phyloP scores from a whole-genome alignment of 2,329 filamentous ascomycete genomes.

The Xylaria arbuscula region DNA sequence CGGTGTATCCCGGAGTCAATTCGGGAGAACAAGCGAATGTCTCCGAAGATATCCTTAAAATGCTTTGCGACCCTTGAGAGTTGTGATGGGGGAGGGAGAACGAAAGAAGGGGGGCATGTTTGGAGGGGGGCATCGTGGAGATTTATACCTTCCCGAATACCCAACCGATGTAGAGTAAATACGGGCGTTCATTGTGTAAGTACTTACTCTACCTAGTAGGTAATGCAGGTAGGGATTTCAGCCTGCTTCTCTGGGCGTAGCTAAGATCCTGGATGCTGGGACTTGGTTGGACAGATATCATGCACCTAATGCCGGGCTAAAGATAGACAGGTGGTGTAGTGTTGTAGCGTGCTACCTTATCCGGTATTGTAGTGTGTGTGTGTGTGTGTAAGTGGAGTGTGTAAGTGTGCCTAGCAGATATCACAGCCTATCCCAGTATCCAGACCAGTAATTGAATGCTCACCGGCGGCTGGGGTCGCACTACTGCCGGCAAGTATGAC shows the following conservation, averaged over 20 bases:
- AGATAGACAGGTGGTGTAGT: background rate
- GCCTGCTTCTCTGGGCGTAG: conserved; percentile 35
- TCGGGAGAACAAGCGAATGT: conserved; percentile 57
- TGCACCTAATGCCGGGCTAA: conserved; percentile 9
- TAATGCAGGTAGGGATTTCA: conserved; percentile 7
- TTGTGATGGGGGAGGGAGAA: conserved; percentile 66
- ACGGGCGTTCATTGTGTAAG: background rate
- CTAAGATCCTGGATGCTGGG: conserved; percentile 17
- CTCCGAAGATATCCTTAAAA: conserved; percentile 63
- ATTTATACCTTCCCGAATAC: conserved; percentile 50
- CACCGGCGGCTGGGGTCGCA: conserved; percentile 33
- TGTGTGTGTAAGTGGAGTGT: too few species aligned
- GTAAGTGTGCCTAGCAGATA: background rate
- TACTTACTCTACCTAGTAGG: background rate
- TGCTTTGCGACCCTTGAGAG: conserved; percentile 69
- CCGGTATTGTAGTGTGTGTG: too few species aligned
- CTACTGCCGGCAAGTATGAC: conserved; percentile 30
- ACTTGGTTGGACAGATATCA: conserved; percentile 20
- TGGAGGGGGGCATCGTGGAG: conserved; percentile 51
- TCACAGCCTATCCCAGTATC: background rate
- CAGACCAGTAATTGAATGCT: conserved; percentile 7
- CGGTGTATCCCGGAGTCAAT: conserved; percentile 52
- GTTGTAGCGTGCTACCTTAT: background rate
- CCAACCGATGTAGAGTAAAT: background rate
- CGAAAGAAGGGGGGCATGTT: conserved; percentile 56